Base-by-base conservation (phyloP, 306 rosid genomes). In the Fragaria iinumae region DNA sequence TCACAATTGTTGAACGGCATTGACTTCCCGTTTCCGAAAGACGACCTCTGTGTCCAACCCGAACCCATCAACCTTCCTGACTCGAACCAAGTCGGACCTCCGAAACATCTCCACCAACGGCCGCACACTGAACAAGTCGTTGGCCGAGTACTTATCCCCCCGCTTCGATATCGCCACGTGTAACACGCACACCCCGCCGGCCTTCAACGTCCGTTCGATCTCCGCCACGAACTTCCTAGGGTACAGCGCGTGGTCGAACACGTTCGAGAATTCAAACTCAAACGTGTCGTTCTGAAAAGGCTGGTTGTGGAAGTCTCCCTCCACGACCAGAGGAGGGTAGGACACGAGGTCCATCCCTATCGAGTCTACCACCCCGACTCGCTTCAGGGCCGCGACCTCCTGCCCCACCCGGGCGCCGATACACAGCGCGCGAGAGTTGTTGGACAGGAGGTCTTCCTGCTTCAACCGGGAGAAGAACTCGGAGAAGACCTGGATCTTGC, bases 251-350 rank as follows among this genome's bases (percentile, higher is more conserved):
- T 95, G 98, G 48, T 95, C 98, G 74, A 95, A 95, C 52, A 95
- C 98, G 84, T 95, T 95, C 11, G 97, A 92, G 88, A 95, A 95
- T 39, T 95, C 98, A 21, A 90, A 95, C 60, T 92, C 97, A 67
- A 90, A 92, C 2, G 83, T 92, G 14, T 83, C 80, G 32, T 85
- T 81, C 3, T 10, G 11, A 21, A 95, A 95, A 2, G 97, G 97
- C 71, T 92, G 96, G 57, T 74, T 79, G 7, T 95, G 98, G 39
- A 95, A 95, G 68, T 95, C 98, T 0, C 97, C 98, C 71, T 83
- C 48, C 6, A 95, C 52, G 3, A 95, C 98, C 23, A 95, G 67
- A 0, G 97, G 98, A 2, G 97, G 98, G 73, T 74, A 89, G 0
- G 98, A 97, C 43, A 92, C 98, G 12, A 95, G 78, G 77, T 92